Base-by-base conservation (phyloP, 2,329 filamentous ascomycete genomes). In the Fusarium chlamydosporum region DNA sequence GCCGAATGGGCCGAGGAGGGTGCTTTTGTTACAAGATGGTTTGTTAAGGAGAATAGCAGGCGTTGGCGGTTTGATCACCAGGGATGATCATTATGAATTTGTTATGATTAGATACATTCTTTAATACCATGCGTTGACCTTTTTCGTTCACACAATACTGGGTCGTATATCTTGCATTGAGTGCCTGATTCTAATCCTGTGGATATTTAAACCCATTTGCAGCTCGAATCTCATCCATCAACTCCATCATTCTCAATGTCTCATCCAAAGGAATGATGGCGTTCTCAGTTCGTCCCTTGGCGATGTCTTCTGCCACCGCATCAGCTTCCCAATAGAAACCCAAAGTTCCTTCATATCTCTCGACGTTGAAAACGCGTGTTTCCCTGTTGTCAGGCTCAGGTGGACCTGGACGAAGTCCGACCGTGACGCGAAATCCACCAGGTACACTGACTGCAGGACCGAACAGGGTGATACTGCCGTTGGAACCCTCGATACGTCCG, bases 191-290 rank as follows among this genome's bases (percentile, higher is more conserved):
- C 16, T 52, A 41, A 10, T 66, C 63, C 16, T 66, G 62, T 2
- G 63, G 63, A n/a, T 66, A 66, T 16, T 37, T 40, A 2, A 62
- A 23, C 2, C 62, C 63, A 23, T 35, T 52, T 7, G 47, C 50
- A 18, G n/a, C 34, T 41, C 83, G 70, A 18, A 84, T 78, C 51
- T 82, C 79, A 65, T 85, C 83, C 79, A 85, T 79, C 27, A 84
- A 75, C 57, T 79, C 77, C 78, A 85, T 78, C 3, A 84, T 76
- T 1, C 80, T 76, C 15, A 85, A 48, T 0, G 82, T 84, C 72
- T 84, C 82, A 0, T 76, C 73, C 76, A 80, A 80, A 0, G 83
- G 82, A 78, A 85, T 80, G 7, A 80, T 75, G 0, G 69, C 71
- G 56, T 78, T 83, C 69, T 83, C 75, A n/a, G 73, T 76, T 45